Conservation (phyloP, 306 rosid species). For the Mucuna pruriens region DNA sequence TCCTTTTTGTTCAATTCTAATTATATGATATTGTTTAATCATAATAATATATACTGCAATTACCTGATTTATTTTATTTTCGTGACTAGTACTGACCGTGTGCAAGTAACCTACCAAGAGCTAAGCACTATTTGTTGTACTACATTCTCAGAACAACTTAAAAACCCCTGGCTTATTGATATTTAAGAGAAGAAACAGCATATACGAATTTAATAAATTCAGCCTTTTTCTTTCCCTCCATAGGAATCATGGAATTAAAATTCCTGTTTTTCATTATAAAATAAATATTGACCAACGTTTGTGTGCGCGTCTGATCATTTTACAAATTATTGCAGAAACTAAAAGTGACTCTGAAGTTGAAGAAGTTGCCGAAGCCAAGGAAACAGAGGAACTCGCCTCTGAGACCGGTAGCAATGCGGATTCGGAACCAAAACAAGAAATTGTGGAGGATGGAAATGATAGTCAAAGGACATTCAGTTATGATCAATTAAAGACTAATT, state of each 20-base stretch:
- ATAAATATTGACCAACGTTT: background rate
- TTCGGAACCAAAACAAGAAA: slow-evolving; percentile 63
- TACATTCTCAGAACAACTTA: background rate
- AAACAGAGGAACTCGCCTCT: slow-evolving; percentile 53
- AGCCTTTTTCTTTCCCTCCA: background rate
- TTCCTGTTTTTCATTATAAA: slow-evolving; percentile 11
- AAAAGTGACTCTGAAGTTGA: slow-evolving; percentile 62
- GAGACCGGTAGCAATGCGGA: slow-evolving; percentile 48
- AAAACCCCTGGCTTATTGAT: slow-evolving; percentile 12
- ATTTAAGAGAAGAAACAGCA: slow-evolving; percentile 16
- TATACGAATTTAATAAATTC: background rate
- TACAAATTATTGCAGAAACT: slow-evolving; percentile 44
- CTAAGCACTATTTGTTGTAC: background rate
- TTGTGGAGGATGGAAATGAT: slow-evolving; percentile 42
- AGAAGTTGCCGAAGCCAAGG: slow-evolving; percentile 69
- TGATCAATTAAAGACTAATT: slow-evolving; percentile 72
- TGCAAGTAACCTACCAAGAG: slow-evolving; percentile 2
- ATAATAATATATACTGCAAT: background rate
- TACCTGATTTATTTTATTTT: slow-evolving; percentile 13
- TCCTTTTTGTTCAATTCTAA: background rate
- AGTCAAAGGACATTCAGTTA: slow-evolving; percentile 58
- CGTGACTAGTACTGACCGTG: background rate
- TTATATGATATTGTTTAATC: background rate
- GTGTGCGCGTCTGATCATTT: slow-evolving; percentile 21
- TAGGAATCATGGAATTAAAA: slow-evolving; percentile 2